Evolutionary conservation across 2,329 filamentous ascomycete genomes (phyloP).

Genomic region (Aspergillus clavatus): DNA sequence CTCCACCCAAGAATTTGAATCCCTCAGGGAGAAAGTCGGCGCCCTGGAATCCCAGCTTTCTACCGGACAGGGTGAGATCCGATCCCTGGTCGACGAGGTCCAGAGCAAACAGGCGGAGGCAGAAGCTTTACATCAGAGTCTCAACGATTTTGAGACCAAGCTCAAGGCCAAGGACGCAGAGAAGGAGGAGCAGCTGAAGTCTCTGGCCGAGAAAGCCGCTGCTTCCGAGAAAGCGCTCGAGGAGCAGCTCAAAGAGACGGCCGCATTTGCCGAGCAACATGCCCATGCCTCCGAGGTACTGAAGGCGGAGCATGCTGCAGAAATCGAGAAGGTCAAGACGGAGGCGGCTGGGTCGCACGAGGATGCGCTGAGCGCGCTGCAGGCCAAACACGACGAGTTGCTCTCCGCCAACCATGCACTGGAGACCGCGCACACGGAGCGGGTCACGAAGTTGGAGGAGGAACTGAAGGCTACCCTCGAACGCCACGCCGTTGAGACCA

Average conservation of each 20-base stretch:
- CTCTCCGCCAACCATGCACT: conserved; percentile 25
- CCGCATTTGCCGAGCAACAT: conserved; percentile 30
- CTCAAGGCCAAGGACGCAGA: conserved; percentile 35
- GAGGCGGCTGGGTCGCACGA: conserved; percentile 30
- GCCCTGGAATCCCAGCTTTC: conserved; percentile 30
- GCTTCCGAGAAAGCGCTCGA: conserved; percentile 32
- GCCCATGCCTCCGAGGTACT: conserved; percentile 29
- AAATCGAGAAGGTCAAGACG: conserved; percentile 28
- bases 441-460: conserved; percentile 25
- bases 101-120: conserved; percentile 35
- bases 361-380: conserved; percentile 27
- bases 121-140: conserved; percentile 33
- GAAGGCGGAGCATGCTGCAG: conserved; percentile 32
- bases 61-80: conserved; percentile 29
- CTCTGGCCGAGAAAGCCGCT: conserved; percentile 31
- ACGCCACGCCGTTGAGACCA: conserved; percentile 25
- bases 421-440: conserved; percentile 28
- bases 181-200: conserved; percentile 30
- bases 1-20: conserved; percentile 34
- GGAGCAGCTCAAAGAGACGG: conserved; percentile 29
- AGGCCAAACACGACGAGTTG: conserved; percentile 33
- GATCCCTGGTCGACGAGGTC: conserved; percentile 32
- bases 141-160: conserved; percentile 35
- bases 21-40: conserved; percentile 32
- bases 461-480: conserved; percentile 20